phyloP scores from a whole-genome alignment of 306 rosid genomes.

The Ammopiptanthus mongolicus region DNA sequence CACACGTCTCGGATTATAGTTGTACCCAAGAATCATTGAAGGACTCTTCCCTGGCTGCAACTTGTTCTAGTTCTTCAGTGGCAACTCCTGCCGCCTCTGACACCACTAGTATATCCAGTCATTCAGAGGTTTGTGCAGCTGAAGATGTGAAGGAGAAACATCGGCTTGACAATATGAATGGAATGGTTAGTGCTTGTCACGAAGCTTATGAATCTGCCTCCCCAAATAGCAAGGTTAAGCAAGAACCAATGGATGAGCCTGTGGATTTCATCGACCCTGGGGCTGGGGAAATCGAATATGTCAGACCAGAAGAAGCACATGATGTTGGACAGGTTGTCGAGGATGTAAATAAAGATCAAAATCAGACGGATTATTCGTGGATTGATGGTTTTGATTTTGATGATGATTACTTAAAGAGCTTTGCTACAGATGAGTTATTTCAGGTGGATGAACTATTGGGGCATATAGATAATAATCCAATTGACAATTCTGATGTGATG shows the following conservation, averaged over 20 bases:
- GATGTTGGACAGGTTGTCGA: constrained; percentile 1
- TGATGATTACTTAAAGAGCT: constrained; percentile 26
- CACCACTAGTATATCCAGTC: constrained; percentile 38
- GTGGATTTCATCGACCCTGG: background rate
- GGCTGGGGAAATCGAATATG: constrained; percentile 14
- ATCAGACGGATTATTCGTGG: constrained; percentile 27
- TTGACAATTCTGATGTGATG: constrained; percentile 17
- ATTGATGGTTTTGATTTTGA: constrained; percentile 11
- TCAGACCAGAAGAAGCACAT: background rate
- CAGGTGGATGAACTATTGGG: constrained; percentile 59
- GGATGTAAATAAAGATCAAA: constrained; percentile 17
- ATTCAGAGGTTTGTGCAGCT: constrained; percentile 54
- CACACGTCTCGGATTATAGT: constrained; percentile 28
- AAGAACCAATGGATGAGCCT: constrained; percentile 33
- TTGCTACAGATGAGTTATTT: constrained; percentile 57
- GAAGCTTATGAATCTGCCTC: constrained; percentile 22
- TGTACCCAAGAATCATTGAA: constrained; percentile 22
- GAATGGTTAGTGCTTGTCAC: background rate
- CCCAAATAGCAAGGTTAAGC: constrained; percentile 22
- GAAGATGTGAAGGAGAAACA: constrained; percentile 31
- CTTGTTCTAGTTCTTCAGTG: constrained; percentile 40
- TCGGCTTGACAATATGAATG: background rate
- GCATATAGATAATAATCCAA: constrained; percentile 29
- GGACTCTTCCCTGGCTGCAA: constrained; percentile 22
- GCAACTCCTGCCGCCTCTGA: constrained; percentile 44